These are phyloP conservation scores for Gloeophyllum trabeum DNA, from an alignment of 768 basidiomycete species.

Conservation along the genomic window DNA sequence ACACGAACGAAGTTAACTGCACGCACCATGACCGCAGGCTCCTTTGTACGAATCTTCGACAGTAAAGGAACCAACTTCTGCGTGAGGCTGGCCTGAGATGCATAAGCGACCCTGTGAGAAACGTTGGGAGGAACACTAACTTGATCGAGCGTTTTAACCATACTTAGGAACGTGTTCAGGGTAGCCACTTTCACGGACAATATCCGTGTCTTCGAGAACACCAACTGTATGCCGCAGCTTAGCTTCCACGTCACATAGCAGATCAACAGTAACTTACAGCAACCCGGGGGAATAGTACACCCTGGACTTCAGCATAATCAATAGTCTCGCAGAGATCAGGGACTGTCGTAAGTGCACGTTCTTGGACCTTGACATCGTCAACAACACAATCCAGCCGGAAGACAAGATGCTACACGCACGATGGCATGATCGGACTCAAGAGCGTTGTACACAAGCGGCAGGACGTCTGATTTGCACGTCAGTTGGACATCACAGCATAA, in stretches of 20 bases:
- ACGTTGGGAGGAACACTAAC: conserved; percentile 22
- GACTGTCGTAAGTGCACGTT: conserved; percentile 74
- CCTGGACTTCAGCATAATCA: conserved; percentile 91
- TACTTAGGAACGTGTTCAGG: conserved; percentile 66
- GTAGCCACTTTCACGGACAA: conserved; percentile 89
- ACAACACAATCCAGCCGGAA: conserved; percentile 3
- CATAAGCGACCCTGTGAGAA: background rate
- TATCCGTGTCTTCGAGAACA: conserved; percentile 88
- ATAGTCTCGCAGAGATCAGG: conserved; percentile 87
- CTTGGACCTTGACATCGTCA: conserved; percentile 63
- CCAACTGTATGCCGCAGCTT: conserved; percentile 38
- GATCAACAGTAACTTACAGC: conserved; percentile 46
- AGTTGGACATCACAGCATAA: conserved; percentile 1
- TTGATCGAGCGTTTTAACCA: conserved; percentile 89
- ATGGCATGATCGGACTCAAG: conserved; percentile 90
- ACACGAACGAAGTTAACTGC: background rate
- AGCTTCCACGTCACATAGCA: background rate
- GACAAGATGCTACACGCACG: conserved; percentile 25
- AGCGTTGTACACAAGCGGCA: conserved; percentile 92
- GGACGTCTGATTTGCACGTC: conserved; percentile 60
- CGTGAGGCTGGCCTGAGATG: conserved; percentile 56
- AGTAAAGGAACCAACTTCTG: conserved; percentile 93
- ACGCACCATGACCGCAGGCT: conserved; percentile 85
- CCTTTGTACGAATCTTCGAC: conserved; percentile 92
- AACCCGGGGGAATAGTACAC: conserved; percentile 82